Conservation (phyloP, 306 rosid genomes). For the Cucumis sativus region Cucumber_9930_V3 NC_026657.2:36999501-37000000, state of each 20-base stretch:
- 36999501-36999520: background rate
- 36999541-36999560: background rate
- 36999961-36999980: background rate
- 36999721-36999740: background rate
- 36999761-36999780: background rate
- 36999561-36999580: background rate
- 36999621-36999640: background rate
- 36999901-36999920: background rate
- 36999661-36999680: background rate
- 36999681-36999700: background rate
- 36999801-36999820: background rate
- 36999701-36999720: background rate
- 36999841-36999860: background rate
- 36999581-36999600: background rate
- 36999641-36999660: background rate
- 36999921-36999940: background rate
- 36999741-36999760: background rate
- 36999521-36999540: background rate
- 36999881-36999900: background rate
- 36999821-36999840: background rate
- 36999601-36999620: background rate
- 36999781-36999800: background rate
- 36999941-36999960: background rate
- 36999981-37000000: background rate
- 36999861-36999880: background rate